Base-by-base conservation (phyloP, 257 asterid genomes). In the Thymus mandschuricus region DNA sequence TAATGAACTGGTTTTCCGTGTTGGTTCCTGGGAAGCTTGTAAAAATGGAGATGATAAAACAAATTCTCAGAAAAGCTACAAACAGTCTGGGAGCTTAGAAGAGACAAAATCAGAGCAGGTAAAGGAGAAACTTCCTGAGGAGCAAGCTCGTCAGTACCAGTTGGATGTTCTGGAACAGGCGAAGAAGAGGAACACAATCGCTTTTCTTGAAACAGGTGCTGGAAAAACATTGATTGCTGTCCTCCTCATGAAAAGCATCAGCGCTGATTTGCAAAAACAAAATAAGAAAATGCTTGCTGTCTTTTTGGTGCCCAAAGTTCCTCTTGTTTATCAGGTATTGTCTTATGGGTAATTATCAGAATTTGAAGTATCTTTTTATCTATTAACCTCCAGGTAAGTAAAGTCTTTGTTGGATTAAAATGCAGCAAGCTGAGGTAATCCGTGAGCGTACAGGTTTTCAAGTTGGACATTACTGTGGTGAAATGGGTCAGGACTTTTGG, bases 401-500 rank as follows among this genome's bases (percentile, higher is more conserved):
- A 52, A n/a, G 46, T 71, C 3, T 28, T 70, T 58, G 1, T 30
- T 64, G 43, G 70, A 27, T 56, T 46, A 38, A n/a, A 31, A 31
- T 82, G 86, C 91, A 95, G 99, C 99, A 95, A 89, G 97, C 99
- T 33, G 99, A 95, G 81, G 99, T 95, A 51, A 89, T 95, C 72
- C 98, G 98, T 29, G 96, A 86, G 75, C 88, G 86, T 51, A 89
- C 99, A 8, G 95, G 97, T 61, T 95, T 78, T 84, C 92, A 88
- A 76, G 98, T 95, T 60, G 99, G 99, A 55, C 99, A 92, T 82
- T 95, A 92, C 74, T 95, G 99, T 87, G 99, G 99, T 69, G 99
- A 95, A 81, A 95, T 95, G 99, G 99, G 99, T 61, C 98, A 95
- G 78, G 98, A 95, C 82, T 95, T 95, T 76, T 95, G 99, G 99